These are phyloP conservation scores for Verticillium nubilum DNA, from an alignment of 2,329 filamentous ascomycete species.

Conservation along the genomic window DNA sequence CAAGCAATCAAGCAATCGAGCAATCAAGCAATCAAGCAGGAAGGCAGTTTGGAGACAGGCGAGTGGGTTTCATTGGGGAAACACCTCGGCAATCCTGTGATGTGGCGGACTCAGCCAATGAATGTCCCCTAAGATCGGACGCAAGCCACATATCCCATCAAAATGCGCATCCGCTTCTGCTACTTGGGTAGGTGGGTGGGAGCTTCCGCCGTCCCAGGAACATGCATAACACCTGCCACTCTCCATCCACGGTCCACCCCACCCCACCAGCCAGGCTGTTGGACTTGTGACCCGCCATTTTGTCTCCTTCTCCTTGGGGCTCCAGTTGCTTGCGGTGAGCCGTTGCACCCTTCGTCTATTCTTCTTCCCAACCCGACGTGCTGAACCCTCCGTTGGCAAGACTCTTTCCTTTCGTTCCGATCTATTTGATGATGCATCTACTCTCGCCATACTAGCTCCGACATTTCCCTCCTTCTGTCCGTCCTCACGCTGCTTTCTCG, in stretches of 20 bases:
- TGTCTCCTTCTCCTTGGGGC: neutral
- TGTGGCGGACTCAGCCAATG: neutral
- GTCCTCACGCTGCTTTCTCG: neutral
- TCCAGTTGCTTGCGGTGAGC: neutral
- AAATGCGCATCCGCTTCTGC: neutral
- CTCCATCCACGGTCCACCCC: too few relatives aligned
- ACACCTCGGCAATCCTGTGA: neutral
- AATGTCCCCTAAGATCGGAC: neutral
- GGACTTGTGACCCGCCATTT: neutral
- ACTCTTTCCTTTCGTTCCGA: constrained; percentile 5
- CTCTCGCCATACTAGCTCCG: neutral
- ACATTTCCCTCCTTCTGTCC: neutral
- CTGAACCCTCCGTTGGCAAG: constrained; percentile 1
- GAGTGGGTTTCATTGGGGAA: neutral
- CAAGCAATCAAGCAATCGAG: too few relatives aligned
- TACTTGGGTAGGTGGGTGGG: neutral
- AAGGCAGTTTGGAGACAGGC: neutral
- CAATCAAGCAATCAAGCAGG: too few relatives aligned
- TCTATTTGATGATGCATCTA: constrained; percentile 5
- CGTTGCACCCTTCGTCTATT: neutral
- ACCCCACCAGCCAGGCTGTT: neutral
- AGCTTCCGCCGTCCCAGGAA: neutral
- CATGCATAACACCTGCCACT: neutral
- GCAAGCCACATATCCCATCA: neutral
- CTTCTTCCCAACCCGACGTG: neutral